Evolutionary conservation across 2,329 filamentous ascomycete species (phyloP).

Genomic region (Claviceps citrina): DNA sequence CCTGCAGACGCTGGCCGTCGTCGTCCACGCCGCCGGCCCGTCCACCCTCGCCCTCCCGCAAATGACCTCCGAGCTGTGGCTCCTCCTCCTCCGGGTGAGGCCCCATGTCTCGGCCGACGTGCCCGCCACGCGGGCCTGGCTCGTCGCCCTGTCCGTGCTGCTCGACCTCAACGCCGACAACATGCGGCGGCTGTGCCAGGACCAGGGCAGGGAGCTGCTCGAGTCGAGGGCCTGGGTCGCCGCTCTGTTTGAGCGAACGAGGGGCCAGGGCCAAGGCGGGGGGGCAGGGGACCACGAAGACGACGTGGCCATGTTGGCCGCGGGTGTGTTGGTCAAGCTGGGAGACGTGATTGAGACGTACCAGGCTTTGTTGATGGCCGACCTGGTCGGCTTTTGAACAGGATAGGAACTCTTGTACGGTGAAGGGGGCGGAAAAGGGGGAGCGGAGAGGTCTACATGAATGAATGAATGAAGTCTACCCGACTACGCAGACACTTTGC

Average conservation of each 20-base stretch:
- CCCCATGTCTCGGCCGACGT: slow-evolving; percentile 45
- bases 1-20: slow-evolving; percentile 69
- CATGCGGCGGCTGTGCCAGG: slow-evolving; percentile 54
- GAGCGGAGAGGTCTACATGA: background rate
- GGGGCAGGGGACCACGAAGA: no score
- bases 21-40: slow-evolving; percentile 71
- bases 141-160: slow-evolving; percentile 66
- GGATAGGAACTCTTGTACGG: background rate
- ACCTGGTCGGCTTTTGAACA: slow-evolving; percentile 33
- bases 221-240: slow-evolving; percentile 82
- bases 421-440: background rate
- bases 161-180: slow-evolving; percentile 68
- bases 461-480: no score
- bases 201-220: slow-evolving; percentile 60
- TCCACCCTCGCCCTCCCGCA: slow-evolving; percentile 60
- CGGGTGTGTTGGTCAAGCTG: slow-evolving; percentile 61
- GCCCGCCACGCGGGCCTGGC: slow-evolving; percentile 53
- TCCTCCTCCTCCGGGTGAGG: slow-evolving; percentile 58
- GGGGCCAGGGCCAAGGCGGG: slow-evolving; percentile 41
- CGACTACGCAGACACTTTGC: no score
- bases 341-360: slow-evolving; percentile 73
- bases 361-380: slow-evolving; percentile 60
- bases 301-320: slow-evolving; percentile 62
- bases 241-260: slow-evolving; percentile 50
- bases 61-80: slow-evolving; percentile 73